Evolutionary conservation across 140 eudicot species (phyloP).

Genomic region (Oenanthe javanica): DNA sequence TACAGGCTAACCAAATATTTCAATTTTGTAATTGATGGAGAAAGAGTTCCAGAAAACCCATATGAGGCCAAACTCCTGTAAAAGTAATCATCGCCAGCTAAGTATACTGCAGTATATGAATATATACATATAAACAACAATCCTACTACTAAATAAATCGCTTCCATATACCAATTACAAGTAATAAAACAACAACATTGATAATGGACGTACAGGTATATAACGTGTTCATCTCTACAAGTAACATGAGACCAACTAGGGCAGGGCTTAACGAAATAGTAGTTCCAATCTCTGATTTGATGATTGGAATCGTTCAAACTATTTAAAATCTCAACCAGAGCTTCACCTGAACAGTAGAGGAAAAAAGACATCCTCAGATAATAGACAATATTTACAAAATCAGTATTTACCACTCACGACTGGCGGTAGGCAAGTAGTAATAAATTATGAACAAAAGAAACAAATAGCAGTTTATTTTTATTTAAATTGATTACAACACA

Average conservation of each 20-base stretch:
- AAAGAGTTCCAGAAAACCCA: conserved; percentile 79
- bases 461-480: background rate
- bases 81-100: conserved; percentile 5
- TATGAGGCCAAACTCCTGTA: conserved; percentile 71
- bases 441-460: background rate
- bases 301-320: conserved; percentile 58
- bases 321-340: conserved; percentile 36
- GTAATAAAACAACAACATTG: background rate
- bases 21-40: conserved; percentile 51
- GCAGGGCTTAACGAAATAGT: conserved; percentile 65
- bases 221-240: conserved; percentile 61
- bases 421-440: background rate
- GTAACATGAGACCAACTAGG: conserved; percentile 87
- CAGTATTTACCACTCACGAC: background rate
- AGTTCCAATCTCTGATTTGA: conserved; percentile 54
- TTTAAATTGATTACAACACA: background rate
- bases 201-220: conserved; percentile 50
- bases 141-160: background rate
- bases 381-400: background rate
- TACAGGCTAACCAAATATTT: conserved; percentile 67
- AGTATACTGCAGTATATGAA: conserved; percentile 23
- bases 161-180: background rate
- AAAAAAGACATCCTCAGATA: background rate
- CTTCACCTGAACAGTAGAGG: conserved; percentile 42
- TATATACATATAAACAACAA: background rate